Evolutionary conservation across 805 yeast species (phyloP).

Genomic region (Grigorovia humatica): DNA sequence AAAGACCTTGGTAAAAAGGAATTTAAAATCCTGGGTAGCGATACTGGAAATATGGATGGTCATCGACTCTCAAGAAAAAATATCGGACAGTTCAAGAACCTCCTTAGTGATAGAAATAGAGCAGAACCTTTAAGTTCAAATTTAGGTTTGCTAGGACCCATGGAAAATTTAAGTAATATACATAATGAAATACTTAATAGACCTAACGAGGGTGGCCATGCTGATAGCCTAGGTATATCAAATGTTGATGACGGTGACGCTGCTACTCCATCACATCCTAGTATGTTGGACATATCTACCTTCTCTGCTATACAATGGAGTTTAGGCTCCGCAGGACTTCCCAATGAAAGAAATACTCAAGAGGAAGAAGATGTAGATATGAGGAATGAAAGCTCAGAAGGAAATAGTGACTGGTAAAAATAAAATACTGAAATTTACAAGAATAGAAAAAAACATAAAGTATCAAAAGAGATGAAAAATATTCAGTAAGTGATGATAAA

Average conservation of each 20-base stretch:
- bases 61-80: no score
- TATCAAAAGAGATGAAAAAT: no score
- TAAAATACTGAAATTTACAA: no score
- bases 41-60: background rate
- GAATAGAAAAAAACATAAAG: no score
- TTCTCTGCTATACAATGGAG: background rate
- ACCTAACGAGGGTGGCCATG: background rate
- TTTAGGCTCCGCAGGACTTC: background rate
- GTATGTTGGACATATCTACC: background rate
- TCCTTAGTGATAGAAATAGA: background rate
- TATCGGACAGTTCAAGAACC: background rate
- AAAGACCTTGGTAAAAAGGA: background rate
- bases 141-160: background rate
- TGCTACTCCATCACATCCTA: background rate
- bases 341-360: background rate
- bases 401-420: constrained; percentile 1
- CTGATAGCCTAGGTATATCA: background rate
- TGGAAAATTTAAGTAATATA: background rate
- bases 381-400: background rate
- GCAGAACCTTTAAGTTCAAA: no score
- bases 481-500: background rate
- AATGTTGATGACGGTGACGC: background rate
- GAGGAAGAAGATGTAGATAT: constrained; percentile 1
- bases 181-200: background rate
- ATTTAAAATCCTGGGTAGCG: background rate